phyloP scores from a whole-genome alignment of 2,329 filamentous ascomycete genomes.

The Pseudocercospora fijiensis region DNA sequence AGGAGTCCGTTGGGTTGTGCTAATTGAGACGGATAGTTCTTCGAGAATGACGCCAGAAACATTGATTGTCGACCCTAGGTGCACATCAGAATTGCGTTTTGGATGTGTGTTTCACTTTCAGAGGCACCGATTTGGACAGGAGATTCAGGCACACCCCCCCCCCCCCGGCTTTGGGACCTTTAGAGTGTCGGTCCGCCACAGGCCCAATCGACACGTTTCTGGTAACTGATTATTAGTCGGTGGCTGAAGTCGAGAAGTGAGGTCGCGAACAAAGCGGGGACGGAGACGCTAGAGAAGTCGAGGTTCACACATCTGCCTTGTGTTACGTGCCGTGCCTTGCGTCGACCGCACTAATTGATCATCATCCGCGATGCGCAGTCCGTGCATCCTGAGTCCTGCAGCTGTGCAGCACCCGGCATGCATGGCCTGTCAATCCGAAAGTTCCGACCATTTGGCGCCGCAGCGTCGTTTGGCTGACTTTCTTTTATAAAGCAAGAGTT shows the following conservation, averaged over 20 bases:
- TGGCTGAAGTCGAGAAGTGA: constrained; percentile 1
- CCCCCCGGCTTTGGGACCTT: too few relatives aligned
- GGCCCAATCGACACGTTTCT: neutral
- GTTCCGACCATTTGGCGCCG: neutral
- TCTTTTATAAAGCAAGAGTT: constrained; percentile 3
- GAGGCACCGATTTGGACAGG: neutral
- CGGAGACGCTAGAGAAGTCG: neutral
- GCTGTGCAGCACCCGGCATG: neutral
- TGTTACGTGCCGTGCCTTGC: constrained; percentile 33
- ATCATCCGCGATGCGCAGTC: neutral
- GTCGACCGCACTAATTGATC: constrained; percentile 7
- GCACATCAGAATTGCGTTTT: constrained; percentile 2
- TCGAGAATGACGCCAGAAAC: constrained; percentile 5
- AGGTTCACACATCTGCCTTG: constrained; percentile 11
- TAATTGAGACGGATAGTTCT: neutral
- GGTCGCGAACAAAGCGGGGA: neutral
- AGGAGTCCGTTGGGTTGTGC: neutral
- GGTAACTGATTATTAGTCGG: neutral
- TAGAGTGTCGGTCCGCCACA: neutral
- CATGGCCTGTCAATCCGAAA: neutral
- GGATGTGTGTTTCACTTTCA: constrained; percentile 12
- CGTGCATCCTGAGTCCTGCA: neutral
- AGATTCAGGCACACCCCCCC: constrained; percentile 1
- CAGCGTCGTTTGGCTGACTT: neutral
- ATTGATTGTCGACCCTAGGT: neutral